These are phyloP conservation scores for Castanea sativa DNA, from an alignment of 306 rosid genomes.

Conservation along the genomic window DNA sequence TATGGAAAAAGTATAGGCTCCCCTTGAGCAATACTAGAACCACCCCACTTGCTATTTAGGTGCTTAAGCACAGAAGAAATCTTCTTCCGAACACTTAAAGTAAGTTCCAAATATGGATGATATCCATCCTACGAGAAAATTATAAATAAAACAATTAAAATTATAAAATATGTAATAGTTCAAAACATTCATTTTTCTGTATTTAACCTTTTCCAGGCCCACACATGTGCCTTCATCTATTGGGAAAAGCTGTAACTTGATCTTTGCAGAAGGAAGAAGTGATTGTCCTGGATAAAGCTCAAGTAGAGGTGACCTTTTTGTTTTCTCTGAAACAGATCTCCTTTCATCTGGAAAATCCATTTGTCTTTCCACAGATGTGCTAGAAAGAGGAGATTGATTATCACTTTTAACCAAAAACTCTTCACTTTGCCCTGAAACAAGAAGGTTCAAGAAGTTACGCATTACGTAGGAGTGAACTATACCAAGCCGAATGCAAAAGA, in stretches of 20 bases:
- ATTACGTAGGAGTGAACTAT: conserved; percentile 1
- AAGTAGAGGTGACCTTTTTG: conserved; percentile 13
- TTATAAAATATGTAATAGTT: conserved; percentile 15
- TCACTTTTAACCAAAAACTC: conserved; percentile 30
- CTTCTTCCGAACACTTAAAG: conserved; percentile 66
- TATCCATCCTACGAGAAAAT: conserved; percentile 59
- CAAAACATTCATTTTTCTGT: conserved; percentile 25
- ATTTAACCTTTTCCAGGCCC: conserved; percentile 69
- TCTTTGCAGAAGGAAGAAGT: conserved; percentile 51
- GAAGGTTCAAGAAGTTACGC: neutral
- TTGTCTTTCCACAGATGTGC: conserved; percentile 23
- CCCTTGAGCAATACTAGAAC: conserved; percentile 57
- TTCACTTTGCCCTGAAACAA: conserved; percentile 30
- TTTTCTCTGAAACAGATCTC: conserved; percentile 16
- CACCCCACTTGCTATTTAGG: conserved; percentile 78
- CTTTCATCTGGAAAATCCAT: conserved; percentile 11
- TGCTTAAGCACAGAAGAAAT: conserved; percentile 79
- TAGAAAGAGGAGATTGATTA: conserved; percentile 20
- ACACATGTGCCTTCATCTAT: conserved; percentile 53
- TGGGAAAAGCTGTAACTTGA: conserved; percentile 83
- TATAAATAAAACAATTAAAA: conserved; percentile 13
- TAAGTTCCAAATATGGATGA: conserved; percentile 80
- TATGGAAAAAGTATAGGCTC: conserved; percentile 66
- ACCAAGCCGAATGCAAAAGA: too few relatives aligned
- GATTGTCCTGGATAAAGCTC: conserved; percentile 32